Percentiles rank a stretch among this genome's conserved stretches.
Evolutionary conservation across 306 rosid species (phyloP).

Genomic region (Alnus rubra): DNA sequence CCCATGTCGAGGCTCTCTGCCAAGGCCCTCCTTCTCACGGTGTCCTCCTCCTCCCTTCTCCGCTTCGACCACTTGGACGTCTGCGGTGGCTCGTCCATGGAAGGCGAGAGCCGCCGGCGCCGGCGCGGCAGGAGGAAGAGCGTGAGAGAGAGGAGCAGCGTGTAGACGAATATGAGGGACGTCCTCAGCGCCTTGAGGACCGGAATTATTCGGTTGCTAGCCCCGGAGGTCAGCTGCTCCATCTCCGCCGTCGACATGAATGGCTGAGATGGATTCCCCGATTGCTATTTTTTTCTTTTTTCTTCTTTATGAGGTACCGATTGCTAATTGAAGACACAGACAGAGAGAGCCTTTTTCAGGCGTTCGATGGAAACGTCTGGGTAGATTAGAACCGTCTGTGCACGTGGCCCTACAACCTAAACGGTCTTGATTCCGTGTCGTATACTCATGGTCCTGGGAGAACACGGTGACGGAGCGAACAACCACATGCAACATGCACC

Average conservation of each 20-base stretch:
- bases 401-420: not conserved
- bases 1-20: conserved; percentile 73
- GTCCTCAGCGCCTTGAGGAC: conserved; percentile 60
- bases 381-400: not conserved
- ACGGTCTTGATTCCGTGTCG: not conserved
- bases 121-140: conserved; percentile 63
- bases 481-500: too few species aligned
- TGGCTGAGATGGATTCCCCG: conserved; percentile 33
- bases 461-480: too few species aligned
- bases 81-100: conserved; percentile 31
- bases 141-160: conserved; percentile 59
- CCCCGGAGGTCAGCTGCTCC: conserved; percentile 96
- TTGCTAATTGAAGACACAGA: too few species aligned
- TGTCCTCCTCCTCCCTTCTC: conserved; percentile 80
- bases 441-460: not conserved
- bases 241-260: conserved; percentile 55
- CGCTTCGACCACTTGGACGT: conserved; percentile 53
- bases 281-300: too few species aligned
- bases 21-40: conserved; percentile 65
- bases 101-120: conserved; percentile 23
- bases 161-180: conserved; percentile 57
- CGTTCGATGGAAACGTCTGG: too few species aligned
- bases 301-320: too few species aligned
- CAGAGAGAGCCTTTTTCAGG: too few species aligned
- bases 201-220: conserved; percentile 96